Percentiles rank a stretch among this genome's conserved stretches.
Conservation (phyloP, 306 rosid species). For the Prunus armeniaca region DNA sequence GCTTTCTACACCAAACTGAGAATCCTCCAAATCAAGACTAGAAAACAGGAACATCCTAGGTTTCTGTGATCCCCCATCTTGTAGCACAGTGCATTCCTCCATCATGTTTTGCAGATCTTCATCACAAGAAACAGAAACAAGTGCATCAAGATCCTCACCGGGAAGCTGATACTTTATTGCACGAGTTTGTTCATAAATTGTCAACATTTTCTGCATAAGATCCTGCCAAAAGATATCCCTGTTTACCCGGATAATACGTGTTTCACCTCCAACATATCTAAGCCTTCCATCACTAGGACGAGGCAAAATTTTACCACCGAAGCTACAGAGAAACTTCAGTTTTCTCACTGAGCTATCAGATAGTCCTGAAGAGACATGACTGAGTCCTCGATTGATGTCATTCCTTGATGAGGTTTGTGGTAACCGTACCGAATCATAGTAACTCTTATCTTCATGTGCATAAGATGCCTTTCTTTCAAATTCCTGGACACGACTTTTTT, state of each 20-base stretch:
- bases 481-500: conserved; percentile 49
- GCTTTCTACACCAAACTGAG: conserved; percentile 53
- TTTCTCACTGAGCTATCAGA: conserved; percentile 51
- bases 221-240: conserved; percentile 65
- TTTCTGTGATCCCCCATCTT: conserved; percentile 54
- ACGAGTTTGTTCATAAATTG: conserved; percentile 49
- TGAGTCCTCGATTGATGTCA: conserved; percentile 44
- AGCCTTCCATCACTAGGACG: conserved; percentile 86
- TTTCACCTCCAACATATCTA: conserved; percentile 90
- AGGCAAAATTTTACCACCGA: conserved; percentile 75
- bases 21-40: conserved; percentile 62
- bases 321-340: conserved; percentile 82
- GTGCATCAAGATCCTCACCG: conserved; percentile 93
- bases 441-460: conserved; percentile 48
- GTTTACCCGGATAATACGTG: conserved; percentile 63
- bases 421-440: conserved; percentile 45
- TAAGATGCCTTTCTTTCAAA: conserved; percentile 51
- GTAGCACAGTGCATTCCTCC: conserved; percentile 68
- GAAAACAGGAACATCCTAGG: conserved; percentile 79
- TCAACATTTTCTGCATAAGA: conserved; percentile 58
- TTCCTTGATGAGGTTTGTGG: conserved; percentile 58
- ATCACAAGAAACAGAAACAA: conserved; percentile 79
- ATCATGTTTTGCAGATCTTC: conserved; percentile 90
- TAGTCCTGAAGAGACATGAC: conserved; percentile 48
- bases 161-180: conserved; percentile 88